Base-by-base conservation (phyloP, 768 basidiomycete genomes). In the Coprinopsis strossmayeri region DNA sequence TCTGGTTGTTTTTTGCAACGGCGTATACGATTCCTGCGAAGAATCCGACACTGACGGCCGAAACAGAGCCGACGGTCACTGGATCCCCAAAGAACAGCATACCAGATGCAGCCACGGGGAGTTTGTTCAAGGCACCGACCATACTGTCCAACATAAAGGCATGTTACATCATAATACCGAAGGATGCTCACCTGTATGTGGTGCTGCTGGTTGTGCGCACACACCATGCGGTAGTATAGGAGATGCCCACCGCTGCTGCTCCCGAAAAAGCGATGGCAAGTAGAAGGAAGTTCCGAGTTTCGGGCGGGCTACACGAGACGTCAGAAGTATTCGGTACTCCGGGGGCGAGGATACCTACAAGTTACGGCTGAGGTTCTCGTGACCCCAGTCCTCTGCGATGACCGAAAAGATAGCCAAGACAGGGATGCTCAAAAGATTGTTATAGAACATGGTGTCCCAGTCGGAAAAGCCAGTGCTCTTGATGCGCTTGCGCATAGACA, bases 381-480 rank as follows among this genome's bases (percentile, higher is more conserved):
- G 69, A 28, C 84, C 78, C 96, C 96, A 99, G 62, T 96, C 82
- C 68, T 99, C 96, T 25, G 86, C 66, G 41, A 91, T 55, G 55
- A 98, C 55, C 7, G 94, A 96, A 60, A 85, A 91, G 44, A 91
- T 58, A 47, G 77, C 74, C 37, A 99, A 71, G 32, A 97, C 82
- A 3, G 96, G 96, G 57, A 98, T 94, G 17, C 91, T 95, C 45
- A 98, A 70, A 38, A 97, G 63, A 65, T 98, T 99, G 71, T 95
- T 96, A 73, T 98, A 98, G 70, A 91, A 95, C 93, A 97, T 97
- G 11, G 93, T 85, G 61, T 97, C 95, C 94, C 93, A 96, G 60
- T 99, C 95, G 42, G 92, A 77, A 70, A 98, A 97, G 17, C 91
- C 91, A 13, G 92, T 97, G 34, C 74, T 65, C 70, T 97, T 97